Evolutionary conservation across 2,329 filamentous ascomycete species (phyloP).

Genomic region (Neofusicoccum sp.): DNA sequence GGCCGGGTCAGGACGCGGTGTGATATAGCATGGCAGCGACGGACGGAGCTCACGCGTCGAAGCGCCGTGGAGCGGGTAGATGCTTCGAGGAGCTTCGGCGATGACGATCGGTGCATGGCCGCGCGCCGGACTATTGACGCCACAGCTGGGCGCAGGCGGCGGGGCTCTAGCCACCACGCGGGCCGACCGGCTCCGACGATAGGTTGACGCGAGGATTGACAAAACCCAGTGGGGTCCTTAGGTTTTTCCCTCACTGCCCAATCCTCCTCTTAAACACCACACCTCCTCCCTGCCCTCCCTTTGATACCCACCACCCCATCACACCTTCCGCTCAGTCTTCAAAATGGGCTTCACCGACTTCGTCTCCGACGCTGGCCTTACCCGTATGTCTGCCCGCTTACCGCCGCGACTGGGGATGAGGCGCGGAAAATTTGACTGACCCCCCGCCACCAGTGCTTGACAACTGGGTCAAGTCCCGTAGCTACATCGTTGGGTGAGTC

Average conservation of each 20-base stretch:
- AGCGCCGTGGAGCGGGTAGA: slow-evolving; percentile 8
- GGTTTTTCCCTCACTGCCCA: slow-evolving; percentile 17
- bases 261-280: slow-evolving; percentile 7
- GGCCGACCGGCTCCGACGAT: slow-evolving; percentile 1
- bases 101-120: neutral
- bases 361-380: slow-evolving; percentile 63
- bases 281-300: neutral
- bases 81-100: slow-evolving; percentile 17
- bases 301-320: slow-evolving; percentile 12
- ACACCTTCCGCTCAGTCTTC: slow-evolving; percentile 5
- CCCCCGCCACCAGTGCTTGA: slow-evolving; percentile 57
- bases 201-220: neutral
- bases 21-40: neutral
- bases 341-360: slow-evolving; percentile 71
- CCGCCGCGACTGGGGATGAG: neutral
- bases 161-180: neutral
- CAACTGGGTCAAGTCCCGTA: slow-evolving; percentile 70
- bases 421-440: slow-evolving; percentile 20
- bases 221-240: slow-evolving; percentile 13
- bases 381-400: slow-evolving; percentile 46
- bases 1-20: neutral
- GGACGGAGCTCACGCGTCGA: neutral
- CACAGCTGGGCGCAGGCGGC: neutral
- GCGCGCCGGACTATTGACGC: neutral
- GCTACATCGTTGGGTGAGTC: slow-evolving; percentile 81